Evolutionary conservation across 768 basidiomycete species (phyloP).

Genomic region (Termitomyces sp.): DNA sequence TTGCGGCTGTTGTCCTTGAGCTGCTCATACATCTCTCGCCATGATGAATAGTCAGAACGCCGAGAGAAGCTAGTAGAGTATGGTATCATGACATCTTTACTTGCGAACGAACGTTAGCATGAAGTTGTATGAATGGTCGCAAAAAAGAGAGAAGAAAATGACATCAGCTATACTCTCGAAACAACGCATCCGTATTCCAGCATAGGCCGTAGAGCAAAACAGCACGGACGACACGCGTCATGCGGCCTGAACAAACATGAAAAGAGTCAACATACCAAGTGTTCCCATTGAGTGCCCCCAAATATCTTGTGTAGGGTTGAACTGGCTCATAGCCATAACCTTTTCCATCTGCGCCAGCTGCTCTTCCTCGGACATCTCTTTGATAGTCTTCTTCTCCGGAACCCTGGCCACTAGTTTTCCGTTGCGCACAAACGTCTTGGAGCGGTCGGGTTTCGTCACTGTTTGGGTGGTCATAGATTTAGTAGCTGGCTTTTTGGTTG

Average conservation of each 20-base stretch:
- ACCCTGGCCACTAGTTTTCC: slow-evolving; percentile 7
- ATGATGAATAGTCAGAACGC: slow-evolving; percentile 16
- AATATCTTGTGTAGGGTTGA: slow-evolving; percentile 32
- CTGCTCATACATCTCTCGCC: slow-evolving; percentile 20
- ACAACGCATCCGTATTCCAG: slow-evolving; percentile 1
- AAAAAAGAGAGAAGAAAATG: neutral
- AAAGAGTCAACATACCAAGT: slow-evolving; percentile 26
- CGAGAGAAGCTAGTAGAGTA: slow-evolving; percentile 15
- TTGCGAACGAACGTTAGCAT: slow-evolving; percentile 16
- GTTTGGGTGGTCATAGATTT: neutral
- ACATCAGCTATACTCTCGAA: neutral
- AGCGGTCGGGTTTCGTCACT: neutral
- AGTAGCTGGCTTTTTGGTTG: neutral
- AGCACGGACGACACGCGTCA: neutral
- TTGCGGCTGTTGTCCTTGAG: slow-evolving; percentile 25
- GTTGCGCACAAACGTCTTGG: neutral
- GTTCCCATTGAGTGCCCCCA: slow-evolving; percentile 36
- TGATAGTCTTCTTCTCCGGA: slow-evolving; percentile 10
- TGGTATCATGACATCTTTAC: slow-evolving; percentile 38
- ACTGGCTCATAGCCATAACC: slow-evolving; percentile 25
- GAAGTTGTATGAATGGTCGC: neutral
- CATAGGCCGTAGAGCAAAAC: neutral
- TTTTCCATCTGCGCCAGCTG: slow-evolving; percentile 31
- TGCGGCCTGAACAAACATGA: neutral
- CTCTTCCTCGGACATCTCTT: slow-evolving; percentile 22